A percentile compares a stretch with the other conserved stretches of the same genome.
Evolutionary conservation across 257 asterid species (phyloP).

Genomic region (Ilex asprella): DNA sequence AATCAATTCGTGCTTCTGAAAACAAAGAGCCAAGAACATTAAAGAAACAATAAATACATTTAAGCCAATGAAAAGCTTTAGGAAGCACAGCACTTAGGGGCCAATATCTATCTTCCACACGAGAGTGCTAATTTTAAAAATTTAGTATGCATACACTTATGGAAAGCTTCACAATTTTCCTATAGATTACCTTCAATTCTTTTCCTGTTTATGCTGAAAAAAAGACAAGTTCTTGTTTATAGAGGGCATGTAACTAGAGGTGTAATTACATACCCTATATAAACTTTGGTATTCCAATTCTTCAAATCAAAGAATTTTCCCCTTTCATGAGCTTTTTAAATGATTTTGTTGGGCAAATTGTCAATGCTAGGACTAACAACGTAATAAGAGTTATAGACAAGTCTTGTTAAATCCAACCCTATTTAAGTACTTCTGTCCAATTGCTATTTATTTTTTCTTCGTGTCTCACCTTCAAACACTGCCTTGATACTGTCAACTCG

Average conservation of each 20-base stretch:
- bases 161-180: background rate
- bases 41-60: background rate
- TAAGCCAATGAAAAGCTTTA: background rate
- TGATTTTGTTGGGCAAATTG: background rate
- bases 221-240: too few relatives aligned
- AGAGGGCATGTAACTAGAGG: too few relatives aligned
- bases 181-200: background rate
- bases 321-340: background rate
- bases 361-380: background rate
- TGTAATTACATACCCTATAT: too few relatives aligned
- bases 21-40: slow-evolving; percentile 10
- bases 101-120: too few relatives aligned
- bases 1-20: slow-evolving; percentile 72
- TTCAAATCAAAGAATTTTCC: too few relatives aligned
- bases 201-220: too few relatives aligned
- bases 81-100: too few relatives aligned
- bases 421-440: too few relatives aligned
- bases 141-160: background rate
- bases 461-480: slow-evolving; percentile 66
- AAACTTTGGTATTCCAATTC: too few relatives aligned
- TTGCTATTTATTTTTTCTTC: background rate
- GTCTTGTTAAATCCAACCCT: background rate
- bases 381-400: background rate
- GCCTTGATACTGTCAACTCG: slow-evolving; percentile 81
- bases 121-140: background rate